Percentiles rank a stretch among this genome's conserved stretches.
Evolutionary conservation across 495 filamentous ascomycete species (phyloP).

Genomic region (Annulohypoxylon nitens): DNA sequence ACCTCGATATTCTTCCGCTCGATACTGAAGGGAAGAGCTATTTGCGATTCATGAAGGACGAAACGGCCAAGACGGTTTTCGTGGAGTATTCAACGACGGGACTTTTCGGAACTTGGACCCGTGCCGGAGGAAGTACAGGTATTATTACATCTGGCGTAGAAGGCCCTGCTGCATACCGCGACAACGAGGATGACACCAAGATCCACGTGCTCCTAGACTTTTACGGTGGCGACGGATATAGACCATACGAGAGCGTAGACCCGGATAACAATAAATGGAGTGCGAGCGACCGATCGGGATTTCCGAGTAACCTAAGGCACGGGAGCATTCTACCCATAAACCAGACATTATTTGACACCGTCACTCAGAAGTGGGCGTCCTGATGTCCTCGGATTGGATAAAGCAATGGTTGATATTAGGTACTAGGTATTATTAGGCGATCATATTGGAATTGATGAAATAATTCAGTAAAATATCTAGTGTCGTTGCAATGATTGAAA

Average conservation of each 20-base stretch:
- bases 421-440: too few relatives aligned
- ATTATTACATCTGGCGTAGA: conserved; percentile 62
- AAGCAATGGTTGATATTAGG: neutral
- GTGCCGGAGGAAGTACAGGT: conserved; percentile 57
- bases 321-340: conserved; percentile 63
- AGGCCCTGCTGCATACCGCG: conserved; percentile 62
- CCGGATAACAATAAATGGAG: conserved; percentile 60
- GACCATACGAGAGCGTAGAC: conserved; percentile 60
- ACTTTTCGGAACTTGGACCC: conserved; percentile 65
- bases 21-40: conserved; percentile 52
- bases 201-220: conserved; percentile 64
- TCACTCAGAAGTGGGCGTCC: conserved; percentile 57
- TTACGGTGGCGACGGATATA: conserved; percentile 65
- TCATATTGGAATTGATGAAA: too few relatives aligned
- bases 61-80: conserved; percentile 64
- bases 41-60: conserved; percentile 67
- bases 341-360: conserved; percentile 54
- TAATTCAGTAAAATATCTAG: too few relatives aligned
- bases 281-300: conserved; percentile 54
- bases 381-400: conserved; percentile 2
- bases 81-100: conserved; percentile 60
- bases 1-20: conserved; percentile 58
- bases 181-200: conserved; percentile 58
- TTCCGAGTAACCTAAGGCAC: conserved; percentile 63
- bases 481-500: too few relatives aligned